Conservation (phyloP, 371 early-diverging fungal species). For the Chytridiales sp. region DNA sequence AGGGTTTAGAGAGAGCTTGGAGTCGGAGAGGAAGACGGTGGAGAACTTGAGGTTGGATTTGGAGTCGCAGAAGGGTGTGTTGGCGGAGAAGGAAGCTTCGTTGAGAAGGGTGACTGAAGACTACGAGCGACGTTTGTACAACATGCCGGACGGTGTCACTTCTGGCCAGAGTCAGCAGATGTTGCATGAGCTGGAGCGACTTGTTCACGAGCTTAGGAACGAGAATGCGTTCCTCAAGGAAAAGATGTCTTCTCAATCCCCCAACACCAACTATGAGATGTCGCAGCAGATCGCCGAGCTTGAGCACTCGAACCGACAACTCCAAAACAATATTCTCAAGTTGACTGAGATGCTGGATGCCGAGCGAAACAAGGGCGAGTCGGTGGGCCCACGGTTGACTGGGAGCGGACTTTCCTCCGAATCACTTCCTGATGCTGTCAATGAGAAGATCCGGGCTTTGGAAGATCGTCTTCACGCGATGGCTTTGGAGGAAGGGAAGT, state of each 20-base stretch:
- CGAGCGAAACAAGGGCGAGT: constrained; percentile 14
- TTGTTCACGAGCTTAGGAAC: constrained; percentile 10
- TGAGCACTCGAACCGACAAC: constrained; percentile 24
- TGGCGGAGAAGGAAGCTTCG: constrained; percentile 3
- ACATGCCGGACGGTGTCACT: too few species aligned
- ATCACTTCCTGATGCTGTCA: too few species aligned
- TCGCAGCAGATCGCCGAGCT: constrained; percentile 16
- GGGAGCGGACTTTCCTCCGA: too few species aligned
- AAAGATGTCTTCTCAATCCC: neutral
- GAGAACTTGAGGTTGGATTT: neutral
- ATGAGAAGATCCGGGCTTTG: constrained; percentile 11
- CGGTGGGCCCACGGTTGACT: too few species aligned
- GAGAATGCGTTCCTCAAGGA: constrained; percentile 7
- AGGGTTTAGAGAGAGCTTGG: neutral
- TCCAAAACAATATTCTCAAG: constrained; percentile 25
- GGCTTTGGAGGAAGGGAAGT: constrained; percentile 17
- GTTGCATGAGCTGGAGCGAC: neutral
- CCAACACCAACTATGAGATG: too few species aligned
- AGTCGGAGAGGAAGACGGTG: neutral
- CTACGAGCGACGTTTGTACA: constrained; percentile 4
- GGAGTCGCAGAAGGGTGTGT: neutral
- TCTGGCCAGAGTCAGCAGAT: too few species aligned
- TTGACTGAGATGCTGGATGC: constrained; percentile 35
- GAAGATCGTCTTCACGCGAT: constrained; percentile 10
- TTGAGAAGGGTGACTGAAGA: neutral